Base-by-base conservation (phyloP, 352 stramenopile species). In the Pythium grandisporangium region DNA sequence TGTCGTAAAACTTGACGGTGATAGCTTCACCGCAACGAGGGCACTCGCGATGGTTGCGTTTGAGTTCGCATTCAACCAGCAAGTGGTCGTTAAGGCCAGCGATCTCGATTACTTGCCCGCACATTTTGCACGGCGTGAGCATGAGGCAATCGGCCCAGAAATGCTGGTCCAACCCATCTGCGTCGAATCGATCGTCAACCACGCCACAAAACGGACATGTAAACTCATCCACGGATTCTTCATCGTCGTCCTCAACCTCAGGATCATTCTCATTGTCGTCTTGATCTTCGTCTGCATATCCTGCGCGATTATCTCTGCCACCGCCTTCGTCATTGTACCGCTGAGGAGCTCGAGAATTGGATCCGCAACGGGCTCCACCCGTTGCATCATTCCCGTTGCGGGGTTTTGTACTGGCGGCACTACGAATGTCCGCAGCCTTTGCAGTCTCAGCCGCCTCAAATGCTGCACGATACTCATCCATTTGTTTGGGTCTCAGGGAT, bases 41-140 rank as follows among this genome's bases (percentile, higher is more conserved):
- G 39, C 82, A 95, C 22, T 85, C 62, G 36, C 75, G 67, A 49
- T 93, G 79, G 56, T 92, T 91, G 33, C 76, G 67, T 35, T 82
- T 79, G 30, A 79, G 65, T 48, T 95, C 82, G 43, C 89, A 97
- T 48, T 96, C 87, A 21, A 59, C 62, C 29, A 96, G 62, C 22
- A 97, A 51, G 48, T 97, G 89, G 29, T 97, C 87, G 37, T 93
- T 92, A 16, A 97, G 53, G 7, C 68, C 70, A 2, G 76, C 61
- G 11, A 97, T 93, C 53, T 97, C 89, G 43, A 97, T 95, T 41
- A 96, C 81, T 59, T 97, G 88, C 11, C 82, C 82, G 47, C 89
- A 97, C 70, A 95, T 91, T 33, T 87, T 84, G 66, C 89, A 97
- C 30, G 78, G 82, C 23, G 85, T 95, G 8, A 97, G 66, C 81